Evolutionary conservation across 2,329 filamentous ascomycete genomes (phyloP).

Genomic region (Talaromyces sp.): DNA sequence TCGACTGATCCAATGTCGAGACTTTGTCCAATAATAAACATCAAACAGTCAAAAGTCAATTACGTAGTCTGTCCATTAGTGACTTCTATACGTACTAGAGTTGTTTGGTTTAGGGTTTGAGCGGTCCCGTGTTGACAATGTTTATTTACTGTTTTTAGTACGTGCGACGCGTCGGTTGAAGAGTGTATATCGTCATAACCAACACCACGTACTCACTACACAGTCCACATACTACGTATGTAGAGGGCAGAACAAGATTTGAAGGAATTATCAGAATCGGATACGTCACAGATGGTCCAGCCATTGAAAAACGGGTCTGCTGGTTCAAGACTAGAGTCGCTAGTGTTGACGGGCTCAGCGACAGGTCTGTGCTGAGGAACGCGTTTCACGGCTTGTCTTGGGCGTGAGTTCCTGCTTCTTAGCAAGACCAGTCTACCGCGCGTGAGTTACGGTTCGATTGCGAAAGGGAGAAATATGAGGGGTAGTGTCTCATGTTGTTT

Average conservation of each 20-base stretch:
- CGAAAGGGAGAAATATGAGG: neutral
- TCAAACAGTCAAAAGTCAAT: neutral
- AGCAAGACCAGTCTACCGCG: neutral
- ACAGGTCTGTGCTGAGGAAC: slow-evolving; percentile 4
- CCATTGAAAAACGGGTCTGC: neutral
- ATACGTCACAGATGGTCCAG: slow-evolving; percentile 4
- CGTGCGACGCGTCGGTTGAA: neutral
- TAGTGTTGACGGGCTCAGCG: neutral
- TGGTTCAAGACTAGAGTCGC: neutral
- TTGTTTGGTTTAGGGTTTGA: neutral
- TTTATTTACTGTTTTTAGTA: neutral
- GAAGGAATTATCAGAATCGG: neutral
- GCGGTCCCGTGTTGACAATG: neutral
- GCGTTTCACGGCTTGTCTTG: neutral
- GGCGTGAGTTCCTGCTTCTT: neutral
- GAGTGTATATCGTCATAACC: neutral
- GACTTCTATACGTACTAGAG: neutral
- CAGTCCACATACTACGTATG: neutral
- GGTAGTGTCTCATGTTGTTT: slow-evolving; percentile 4
- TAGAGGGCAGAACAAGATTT: neutral
- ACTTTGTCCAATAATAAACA: neutral
- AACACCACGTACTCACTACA: neutral
- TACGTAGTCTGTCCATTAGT: neutral
- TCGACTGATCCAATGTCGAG: neutral
- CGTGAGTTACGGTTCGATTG: neutral